A percentile compares a stretch with the other conserved stretches of the same genome.
Conservation (phyloP, 2,329 filamentous ascomycete genomes). For the Ophiostoma novo-ulmi region DNA sequence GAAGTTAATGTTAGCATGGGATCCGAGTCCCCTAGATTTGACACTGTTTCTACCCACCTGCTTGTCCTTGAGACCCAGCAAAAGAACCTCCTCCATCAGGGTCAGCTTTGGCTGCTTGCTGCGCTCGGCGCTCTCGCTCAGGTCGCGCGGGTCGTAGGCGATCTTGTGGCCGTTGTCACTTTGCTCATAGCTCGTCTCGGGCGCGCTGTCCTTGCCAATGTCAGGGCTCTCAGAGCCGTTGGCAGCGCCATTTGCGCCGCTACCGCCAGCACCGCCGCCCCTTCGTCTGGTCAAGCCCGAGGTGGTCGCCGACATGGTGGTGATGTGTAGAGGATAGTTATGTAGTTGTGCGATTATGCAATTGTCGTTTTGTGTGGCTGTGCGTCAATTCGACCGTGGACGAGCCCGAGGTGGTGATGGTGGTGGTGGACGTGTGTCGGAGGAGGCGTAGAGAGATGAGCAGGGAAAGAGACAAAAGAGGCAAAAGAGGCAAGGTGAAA, state of each 20-base stretch:
- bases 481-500: slow-evolving; percentile 6
- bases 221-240: slow-evolving; percentile 54
- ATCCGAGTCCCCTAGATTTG: neutral
- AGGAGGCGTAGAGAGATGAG: neutral
- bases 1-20: slow-evolving; percentile 19
- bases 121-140: slow-evolving; percentile 91
- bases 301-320: slow-evolving; percentile 31
- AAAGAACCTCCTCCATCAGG: slow-evolving; percentile 94
- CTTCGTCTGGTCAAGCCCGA: slow-evolving; percentile 56
- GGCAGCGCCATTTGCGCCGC: slow-evolving; percentile 48
- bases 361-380: neutral
- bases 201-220: slow-evolving; percentile 50
- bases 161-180: slow-evolving; percentile 98
- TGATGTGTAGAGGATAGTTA: neutral
- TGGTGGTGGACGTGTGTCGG: neutral
- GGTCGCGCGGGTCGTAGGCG: slow-evolving; percentile 93
- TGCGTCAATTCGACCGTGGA: neutral
- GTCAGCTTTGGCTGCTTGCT: slow-evolving; percentile 98
- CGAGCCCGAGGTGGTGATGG: neutral
- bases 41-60: slow-evolving; percentile 56
- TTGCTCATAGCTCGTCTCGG: slow-evolving; percentile 82
- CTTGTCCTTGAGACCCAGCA: slow-evolving; percentile 96
- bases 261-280: slow-evolving; percentile 42
- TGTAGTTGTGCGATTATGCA: neutral
- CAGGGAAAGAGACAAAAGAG: neutral